Percentiles rank a stretch among this genome's conserved stretches.
phyloP scores from a whole-genome alignment of 192 early-diverging fungal genomes.

The Coemansia sp. region DNA sequence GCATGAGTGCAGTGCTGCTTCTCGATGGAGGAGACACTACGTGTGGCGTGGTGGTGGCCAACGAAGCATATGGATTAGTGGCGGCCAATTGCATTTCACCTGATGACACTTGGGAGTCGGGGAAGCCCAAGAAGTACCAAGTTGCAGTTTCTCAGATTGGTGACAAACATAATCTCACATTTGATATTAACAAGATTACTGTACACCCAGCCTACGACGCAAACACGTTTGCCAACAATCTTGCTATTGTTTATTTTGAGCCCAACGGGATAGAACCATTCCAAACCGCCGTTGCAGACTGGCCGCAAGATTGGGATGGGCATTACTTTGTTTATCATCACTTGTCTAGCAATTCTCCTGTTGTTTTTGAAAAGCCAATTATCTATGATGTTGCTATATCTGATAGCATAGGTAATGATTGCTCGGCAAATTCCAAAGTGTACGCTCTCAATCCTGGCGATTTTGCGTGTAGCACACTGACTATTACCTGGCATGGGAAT shows the following conservation, averaged over 20 bases:
- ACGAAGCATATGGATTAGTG: constrained; percentile 21
- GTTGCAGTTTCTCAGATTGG: constrained; percentile 8
- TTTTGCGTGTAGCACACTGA: constrained; percentile 18
- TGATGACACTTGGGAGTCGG: not conserved
- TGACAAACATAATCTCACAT: not conserved
- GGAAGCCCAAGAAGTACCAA: constrained; percentile 1
- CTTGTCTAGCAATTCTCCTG: not conserved
- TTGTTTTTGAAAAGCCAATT: constrained; percentile 1
- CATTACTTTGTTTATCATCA: constrained; percentile 20
- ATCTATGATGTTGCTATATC: not conserved
- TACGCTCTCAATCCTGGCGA: constrained; percentile 18
- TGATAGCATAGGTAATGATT: not conserved
- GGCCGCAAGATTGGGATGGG: constrained; percentile 15
- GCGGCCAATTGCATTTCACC: constrained; percentile 32
- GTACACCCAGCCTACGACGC: constrained; percentile 23
- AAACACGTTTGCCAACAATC: constrained; percentile 32
- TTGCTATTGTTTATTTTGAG: constrained; percentile 24
- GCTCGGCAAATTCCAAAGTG: constrained; percentile 1
- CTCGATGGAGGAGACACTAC: constrained; percentile 1
- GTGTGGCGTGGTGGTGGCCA: constrained; percentile 24
- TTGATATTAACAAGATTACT: not conserved
- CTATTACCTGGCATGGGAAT: constrained; percentile 4
- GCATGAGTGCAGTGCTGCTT: not conserved
- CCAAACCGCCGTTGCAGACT: constrained; percentile 14
- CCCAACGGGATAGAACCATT: not conserved